Base-by-base conservation (phyloP, 371 early-diverging fungal species). In the Rhizomucor miehei region DNA sequence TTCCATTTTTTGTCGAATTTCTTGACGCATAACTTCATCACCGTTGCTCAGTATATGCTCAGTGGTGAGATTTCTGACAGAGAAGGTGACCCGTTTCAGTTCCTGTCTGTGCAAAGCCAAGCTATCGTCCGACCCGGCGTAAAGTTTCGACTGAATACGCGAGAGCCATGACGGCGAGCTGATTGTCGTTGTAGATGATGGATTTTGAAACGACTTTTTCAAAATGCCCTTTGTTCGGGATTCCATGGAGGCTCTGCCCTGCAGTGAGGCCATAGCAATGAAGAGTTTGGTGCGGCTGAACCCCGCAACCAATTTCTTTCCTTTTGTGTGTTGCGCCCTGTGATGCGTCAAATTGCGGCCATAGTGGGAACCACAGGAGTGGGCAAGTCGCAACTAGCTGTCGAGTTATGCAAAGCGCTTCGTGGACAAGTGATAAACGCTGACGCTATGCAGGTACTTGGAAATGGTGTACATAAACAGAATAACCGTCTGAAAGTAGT, bases 361-460 rank as follows among this genome's bases (percentile, higher is more conserved):
- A 77, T 87, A 50, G 77, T 85, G 57, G 97, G 97, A 4, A 93
- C 94, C 2, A 95, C 97, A 0, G 97, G 95, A 3, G 95, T 95
- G 12, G 94, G 99, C 20, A 98, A 98, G 65, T 89, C 94, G 17
- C 83, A 94, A 54, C 70, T 98, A 9, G 89, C 93, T 1, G 84
- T 97, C 25, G 91, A 93, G 56, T 67, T 98, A 39, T 90, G 93
- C 29, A 81, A 89, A 43, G 80, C 80, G 1, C 56, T 95, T 3
- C 65, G 81, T 29, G 97, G 97, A n/a, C 94, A 97, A 60, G 82
- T 95, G 25, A 92, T 98, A 65, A 96, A 95, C 65, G 92, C 90
- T 1, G 99, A 98, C 64, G 87, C 96, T 11, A 80, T 98, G 80
- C 99, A 98, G 80, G 92, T 90, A 78, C 40, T n/a, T n/a, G 47